Evolutionary conservation across 176 grass and related monocot genomes (phyloP).

Genomic region (Oropetium thomaeum): DNA sequence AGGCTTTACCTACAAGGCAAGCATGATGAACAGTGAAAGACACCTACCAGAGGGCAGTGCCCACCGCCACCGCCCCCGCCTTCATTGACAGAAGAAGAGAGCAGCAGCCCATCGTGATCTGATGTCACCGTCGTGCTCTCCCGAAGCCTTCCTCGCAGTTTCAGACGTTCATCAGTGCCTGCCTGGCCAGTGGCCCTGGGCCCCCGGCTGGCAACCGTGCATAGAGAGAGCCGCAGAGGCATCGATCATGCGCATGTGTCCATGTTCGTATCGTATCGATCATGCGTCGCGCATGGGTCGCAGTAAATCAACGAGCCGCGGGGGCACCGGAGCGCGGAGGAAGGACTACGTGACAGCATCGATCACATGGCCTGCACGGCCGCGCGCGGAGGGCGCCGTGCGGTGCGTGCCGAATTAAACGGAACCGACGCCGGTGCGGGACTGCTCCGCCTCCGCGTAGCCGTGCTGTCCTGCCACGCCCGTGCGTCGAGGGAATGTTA

Average conservation of each 20-base stretch:
- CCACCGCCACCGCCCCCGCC: no score
- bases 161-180: background rate
- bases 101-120: background rate
- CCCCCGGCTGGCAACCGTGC: no score
- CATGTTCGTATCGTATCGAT: background rate
- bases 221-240: background rate
- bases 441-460: background rate
- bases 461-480: background rate
- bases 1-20: background rate
- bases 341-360: background rate
- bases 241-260: background rate
- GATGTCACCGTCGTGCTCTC: background rate
- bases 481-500: background rate
- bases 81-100: background rate
- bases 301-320: background rate
- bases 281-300: background rate
- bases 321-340: background rate
- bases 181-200: no score
- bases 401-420: background rate
- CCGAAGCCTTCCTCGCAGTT: background rate
- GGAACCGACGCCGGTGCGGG: background rate
- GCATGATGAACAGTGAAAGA: background rate
- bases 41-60: no score
- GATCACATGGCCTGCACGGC: conserved; percentile 27
- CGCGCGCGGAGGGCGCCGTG: conserved; percentile 14